Evolutionary conservation across 2,329 filamentous ascomycete species (phyloP), one percentile per base, ranked within the genome.

Genomic region (Paracoccidioides brasiliensis): DNA sequence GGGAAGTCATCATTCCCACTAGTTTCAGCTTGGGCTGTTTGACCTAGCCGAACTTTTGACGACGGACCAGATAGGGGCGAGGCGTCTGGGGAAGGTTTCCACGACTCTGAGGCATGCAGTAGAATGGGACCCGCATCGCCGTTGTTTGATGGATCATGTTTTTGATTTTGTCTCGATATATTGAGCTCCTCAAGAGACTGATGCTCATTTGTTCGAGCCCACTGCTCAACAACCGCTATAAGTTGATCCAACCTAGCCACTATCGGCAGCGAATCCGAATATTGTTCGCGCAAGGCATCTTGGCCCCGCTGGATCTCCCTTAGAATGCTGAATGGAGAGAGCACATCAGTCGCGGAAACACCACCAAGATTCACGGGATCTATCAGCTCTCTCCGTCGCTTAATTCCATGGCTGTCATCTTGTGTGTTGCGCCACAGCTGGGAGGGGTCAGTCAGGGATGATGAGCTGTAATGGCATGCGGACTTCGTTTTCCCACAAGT

Each of bases 401-500:
- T 73, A 5, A 66, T 59, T 5, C 69, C 68, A 49, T 71, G 65
- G 6, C 52, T 59, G 22, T 59, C 49, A 4, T 57, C 54, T 12
- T 33, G 32, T 14, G 15, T 58, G 52, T 33, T 41, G 53, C 28
- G 56, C 12, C 28, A 53, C 48, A 41, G 15, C 52, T 56, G 61
- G 42, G 49, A 49, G 30, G 58, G 56, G 8, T 28, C 52, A 14
- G 63, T 57, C 10, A 58, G 43, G n/a, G 59, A 56, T 10, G 52
- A 49, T n/a, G 56, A 52, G 38, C 72, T 69, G 60, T 75, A 76
- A 5, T 70, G 55, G 58, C 74, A 76, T 56, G 72, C 64, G 56
- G 69, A 67, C 28, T 67, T 67, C 45, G 70, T 74, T 57, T 75
- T 76, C 55, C 62, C 57, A 58, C 74, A 76, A 52, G 73, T 74